A percentile compares a stretch with the other conserved stretches of the same genome.
Conservation (phyloP, 805 yeast species). For the Metahyphopichia silvanorum region DNA sequence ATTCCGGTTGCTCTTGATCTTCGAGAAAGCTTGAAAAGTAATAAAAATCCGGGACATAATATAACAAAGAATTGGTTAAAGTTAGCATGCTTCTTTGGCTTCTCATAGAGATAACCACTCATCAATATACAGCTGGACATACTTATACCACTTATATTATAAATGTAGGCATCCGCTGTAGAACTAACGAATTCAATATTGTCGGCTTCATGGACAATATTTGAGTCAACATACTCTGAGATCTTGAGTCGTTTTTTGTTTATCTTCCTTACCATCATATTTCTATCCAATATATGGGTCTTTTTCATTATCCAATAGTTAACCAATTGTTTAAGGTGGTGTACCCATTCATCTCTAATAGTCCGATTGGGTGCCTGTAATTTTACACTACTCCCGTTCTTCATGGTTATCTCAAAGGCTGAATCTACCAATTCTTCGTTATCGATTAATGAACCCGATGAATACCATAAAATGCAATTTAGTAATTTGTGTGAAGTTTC, state of each 20-base stretch:
- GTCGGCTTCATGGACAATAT: conserved; percentile 36
- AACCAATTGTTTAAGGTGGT: conserved; percentile 38
- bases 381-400: conserved; percentile 43
- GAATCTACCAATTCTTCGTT: conserved; percentile 39
- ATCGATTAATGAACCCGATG: conserved; percentile 16
- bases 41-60: conserved; percentile 66
- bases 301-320: conserved; percentile 59
- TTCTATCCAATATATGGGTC: conserved; percentile 35
- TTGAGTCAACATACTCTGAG: conserved; percentile 56
- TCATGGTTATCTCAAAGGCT: conserved; percentile 50
- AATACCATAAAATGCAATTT: conserved; percentile 29
- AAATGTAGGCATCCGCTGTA: conserved; percentile 48
- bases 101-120: conserved; percentile 68
- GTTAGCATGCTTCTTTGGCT: conserved; percentile 63
- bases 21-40: conserved; percentile 51
- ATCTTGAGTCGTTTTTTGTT: conserved; percentile 50
- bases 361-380: conserved; percentile 53
- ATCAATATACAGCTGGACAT: conserved; percentile 57
- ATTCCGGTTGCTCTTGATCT: conserved; percentile 46
- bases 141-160: conserved; percentile 56
- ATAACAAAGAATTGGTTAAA: conserved; percentile 62
- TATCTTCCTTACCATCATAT: conserved; percentile 32
- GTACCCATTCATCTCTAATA: conserved; percentile 67
- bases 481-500: conserved; percentile 21
- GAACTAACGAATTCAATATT: conserved; percentile 54